These are phyloP conservation scores for Botrytis cinerea DNA, from an alignment of 2,329 filamentous ascomycete genomes.

Conservation along the genomic window DNA sequence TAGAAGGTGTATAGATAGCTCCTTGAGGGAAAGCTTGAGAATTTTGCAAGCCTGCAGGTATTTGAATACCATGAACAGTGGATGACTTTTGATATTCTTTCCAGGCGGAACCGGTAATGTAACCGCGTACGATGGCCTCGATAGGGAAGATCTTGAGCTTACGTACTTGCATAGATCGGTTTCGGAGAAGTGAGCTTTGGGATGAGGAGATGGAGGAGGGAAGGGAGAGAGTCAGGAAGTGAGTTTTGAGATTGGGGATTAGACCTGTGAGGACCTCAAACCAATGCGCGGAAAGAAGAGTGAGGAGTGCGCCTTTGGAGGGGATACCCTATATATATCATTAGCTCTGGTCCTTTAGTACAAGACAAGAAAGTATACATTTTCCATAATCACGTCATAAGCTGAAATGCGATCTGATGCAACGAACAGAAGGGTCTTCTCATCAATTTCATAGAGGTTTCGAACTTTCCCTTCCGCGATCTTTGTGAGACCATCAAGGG, in stretches of 20 bases:
- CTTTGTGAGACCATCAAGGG: constrained; percentile 16
- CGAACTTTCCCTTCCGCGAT: constrained; percentile 65
- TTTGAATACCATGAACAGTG: constrained; percentile 65
- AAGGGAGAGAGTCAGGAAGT: constrained; percentile 61
- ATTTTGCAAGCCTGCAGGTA: constrained; percentile 60
- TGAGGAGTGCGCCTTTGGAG: constrained; percentile 67
- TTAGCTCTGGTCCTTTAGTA: constrained; percentile 33
- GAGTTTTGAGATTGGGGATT: constrained; percentile 61
- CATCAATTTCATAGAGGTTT: constrained; percentile 74
- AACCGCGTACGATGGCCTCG: constrained; percentile 72
- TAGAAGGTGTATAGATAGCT: constrained; percentile 67
- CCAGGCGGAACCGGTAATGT: constrained; percentile 74
- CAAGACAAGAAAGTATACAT: constrained; percentile 57
- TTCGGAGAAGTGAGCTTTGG: constrained; percentile 48
- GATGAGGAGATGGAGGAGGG: constrained; percentile 50
- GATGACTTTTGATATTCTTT: constrained; percentile 63
- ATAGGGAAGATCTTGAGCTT: constrained; percentile 65
- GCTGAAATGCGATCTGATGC: constrained; percentile 91
- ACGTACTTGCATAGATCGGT: constrained; percentile 66
- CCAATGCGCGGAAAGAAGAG: constrained; percentile 68
- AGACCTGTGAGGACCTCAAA: constrained; percentile 60
- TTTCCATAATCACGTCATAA: constrained; percentile 88
- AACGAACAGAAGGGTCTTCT: constrained; percentile 74
- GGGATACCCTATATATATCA: constrained; percentile 59
- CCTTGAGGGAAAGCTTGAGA: constrained; percentile 59